Evolutionary conservation across 208 protist species (phyloP), one percentile per base, ranked within the genome.

Genomic region (Wallacemonas sp.): DNA sequence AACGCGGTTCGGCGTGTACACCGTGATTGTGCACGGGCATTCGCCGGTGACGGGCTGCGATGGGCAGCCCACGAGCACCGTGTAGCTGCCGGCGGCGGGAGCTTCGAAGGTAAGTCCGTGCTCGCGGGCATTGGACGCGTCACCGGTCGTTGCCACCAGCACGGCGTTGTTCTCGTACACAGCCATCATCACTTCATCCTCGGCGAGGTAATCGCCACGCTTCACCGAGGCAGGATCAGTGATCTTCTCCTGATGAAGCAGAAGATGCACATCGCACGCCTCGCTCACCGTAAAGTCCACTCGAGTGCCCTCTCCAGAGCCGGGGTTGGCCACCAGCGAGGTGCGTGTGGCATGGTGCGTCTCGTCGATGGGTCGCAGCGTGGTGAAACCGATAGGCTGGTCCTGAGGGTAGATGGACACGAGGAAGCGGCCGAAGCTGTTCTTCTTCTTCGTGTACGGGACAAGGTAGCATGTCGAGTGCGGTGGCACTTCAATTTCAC

Each of bases 331-430:
- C 21, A 93, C 63, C 0, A 76, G 21, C 2, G 71, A 70, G 22
- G 37, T 64, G 19, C 37, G 57, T 15, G 76, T 57, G 1, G 86
- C 87, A 32, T 76, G 63, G 21, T 73, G 79, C 15, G 66, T 86
- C 2, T 93, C 73, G 9, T 81, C 90, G 38, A 81, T 84, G 66
- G 73, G 81, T 26, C 85, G 70, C 55, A 95, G 70, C 59, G 87
- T 79, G 8, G 81, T 81, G 22, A 95, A 73, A 17, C 74, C 66
- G 22, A 95, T 75, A 59, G 88, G 87, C 19, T 85, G 76, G 37
- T 82, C 72, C 39, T 79, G 82, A 17, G 84, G 85, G 72, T 95
- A 95, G 32, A 95, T 69, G 42, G 89, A 92, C 17, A 95, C 19
- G 58, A 73, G 66, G 58, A 93, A 95, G 44, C 59, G 65, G 30